Conservation (phyloP, 352 stramenopile genomes). For the Phytophthora lateralis region DNA sequence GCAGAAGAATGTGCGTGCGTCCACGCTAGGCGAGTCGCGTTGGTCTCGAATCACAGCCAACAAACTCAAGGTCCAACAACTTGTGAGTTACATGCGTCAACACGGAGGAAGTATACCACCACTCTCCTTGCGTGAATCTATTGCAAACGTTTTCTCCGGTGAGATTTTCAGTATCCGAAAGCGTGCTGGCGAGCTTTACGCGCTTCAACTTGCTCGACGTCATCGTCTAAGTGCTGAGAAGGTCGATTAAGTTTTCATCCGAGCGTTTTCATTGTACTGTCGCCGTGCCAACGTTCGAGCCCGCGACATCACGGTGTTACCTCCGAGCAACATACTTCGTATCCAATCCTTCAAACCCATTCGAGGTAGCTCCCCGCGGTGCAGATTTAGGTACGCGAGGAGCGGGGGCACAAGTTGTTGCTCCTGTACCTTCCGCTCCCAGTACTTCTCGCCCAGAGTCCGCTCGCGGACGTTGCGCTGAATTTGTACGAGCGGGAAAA, state of each 20-base stretch:
- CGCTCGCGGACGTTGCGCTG: constrained; percentile 47
- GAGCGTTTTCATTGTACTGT: constrained; percentile 36
- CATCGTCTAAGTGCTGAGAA: constrained; percentile 24
- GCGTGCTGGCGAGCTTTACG: constrained; percentile 53
- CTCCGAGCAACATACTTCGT: constrained; percentile 32
- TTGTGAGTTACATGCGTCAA: constrained; percentile 66
- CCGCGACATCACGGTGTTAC: constrained; percentile 31
- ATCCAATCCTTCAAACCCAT: constrained; percentile 45
- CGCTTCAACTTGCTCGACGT: constrained; percentile 43
- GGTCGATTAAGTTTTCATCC: constrained; percentile 16
- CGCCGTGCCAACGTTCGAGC: constrained; percentile 42
- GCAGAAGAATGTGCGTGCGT: constrained; percentile 54
- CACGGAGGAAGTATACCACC: constrained; percentile 52
- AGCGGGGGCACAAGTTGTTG: constrained; percentile 41
- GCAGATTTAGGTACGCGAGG: constrained; percentile 45
- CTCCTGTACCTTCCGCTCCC: constrained; percentile 50
- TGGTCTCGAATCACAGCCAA: constrained; percentile 50
- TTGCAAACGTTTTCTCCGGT: constrained; percentile 56
- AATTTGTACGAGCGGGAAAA: constrained; percentile 59
- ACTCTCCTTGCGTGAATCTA: constrained; percentile 41
- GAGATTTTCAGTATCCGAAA: constrained; percentile 55
- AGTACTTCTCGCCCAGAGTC: constrained; percentile 55
- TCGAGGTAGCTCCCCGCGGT: constrained; percentile 43
- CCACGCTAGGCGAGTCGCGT: constrained; percentile 46
- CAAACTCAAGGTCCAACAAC: constrained; percentile 57